Percentiles rank a stretch among this genome's conserved stretches.
These are phyloP conservation scores for Auxenochlorella protothecoides DNA, from an alignment of 139 green algal genomes.

Conservation along the genomic window DNA sequence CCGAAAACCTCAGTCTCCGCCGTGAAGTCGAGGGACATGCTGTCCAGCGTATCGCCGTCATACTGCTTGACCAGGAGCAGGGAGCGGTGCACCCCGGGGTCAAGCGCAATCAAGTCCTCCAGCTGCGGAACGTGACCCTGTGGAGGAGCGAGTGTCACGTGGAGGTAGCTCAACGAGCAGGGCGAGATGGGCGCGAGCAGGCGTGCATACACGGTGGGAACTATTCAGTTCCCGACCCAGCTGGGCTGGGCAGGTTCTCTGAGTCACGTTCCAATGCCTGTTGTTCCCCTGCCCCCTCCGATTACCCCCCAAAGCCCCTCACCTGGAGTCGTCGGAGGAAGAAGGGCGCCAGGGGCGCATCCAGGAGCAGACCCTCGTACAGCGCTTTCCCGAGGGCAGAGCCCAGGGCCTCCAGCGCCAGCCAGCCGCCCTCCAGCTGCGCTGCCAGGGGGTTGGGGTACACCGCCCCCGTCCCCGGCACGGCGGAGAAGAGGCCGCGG, in stretches of 20 bases:
- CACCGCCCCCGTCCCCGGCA: conserved; percentile 26
- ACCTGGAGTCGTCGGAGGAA: conserved; percentile 58
- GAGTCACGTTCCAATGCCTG: too few relatives aligned
- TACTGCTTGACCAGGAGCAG: conserved; percentile 54
- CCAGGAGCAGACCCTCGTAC: conserved; percentile 73
- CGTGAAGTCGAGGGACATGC: conserved; percentile 69
- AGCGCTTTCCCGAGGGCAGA: conserved; percentile 28
- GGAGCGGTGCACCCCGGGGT: conserved; percentile 43
- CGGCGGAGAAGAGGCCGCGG: conserved; percentile 50
- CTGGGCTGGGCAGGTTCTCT: too few relatives aligned
- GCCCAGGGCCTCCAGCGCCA: conserved; percentile 61
- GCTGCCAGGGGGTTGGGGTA: conserved; percentile 57
- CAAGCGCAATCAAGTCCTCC: conserved; percentile 61
- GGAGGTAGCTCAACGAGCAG: too few relatives aligned
- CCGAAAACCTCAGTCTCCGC: conserved; percentile 59
- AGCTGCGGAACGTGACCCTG: conserved; percentile 50
- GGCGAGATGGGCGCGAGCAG: too few relatives aligned
- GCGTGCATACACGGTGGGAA: too few relatives aligned
- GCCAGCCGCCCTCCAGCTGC: conserved; percentile 19
- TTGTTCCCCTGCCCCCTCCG: too few relatives aligned
- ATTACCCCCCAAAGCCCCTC: not conserved
- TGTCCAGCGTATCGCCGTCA: conserved; percentile 37
- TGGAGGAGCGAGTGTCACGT: too few relatives aligned
- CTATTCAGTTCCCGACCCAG: too few relatives aligned
- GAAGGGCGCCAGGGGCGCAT: conserved; percentile 64